Evolutionary conservation across 805 yeast genomes (phyloP), one percentile per base, ranked within the genome.

Genomic region (Starmerella ratchasimensis): DNA sequence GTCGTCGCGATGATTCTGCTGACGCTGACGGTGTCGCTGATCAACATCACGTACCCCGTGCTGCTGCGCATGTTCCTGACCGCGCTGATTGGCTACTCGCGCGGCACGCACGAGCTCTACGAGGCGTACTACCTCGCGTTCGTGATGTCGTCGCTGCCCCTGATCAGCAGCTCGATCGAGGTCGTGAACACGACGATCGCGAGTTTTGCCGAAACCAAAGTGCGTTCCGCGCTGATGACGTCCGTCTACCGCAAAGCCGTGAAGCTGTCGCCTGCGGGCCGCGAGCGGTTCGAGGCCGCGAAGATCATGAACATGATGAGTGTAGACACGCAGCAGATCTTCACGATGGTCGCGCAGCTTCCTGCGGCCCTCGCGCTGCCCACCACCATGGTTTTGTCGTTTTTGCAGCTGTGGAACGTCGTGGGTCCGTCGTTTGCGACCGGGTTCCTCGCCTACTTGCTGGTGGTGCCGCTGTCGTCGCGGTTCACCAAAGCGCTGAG

Each of bases 291-390:
- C 34, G 73, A 80, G 25, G 77, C 93, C 3, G 94, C 96, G 52
- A 94, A 84, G 57, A 79, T 86, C 52, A 95, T 86, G 47, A 86
- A 84, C 55, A 65, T 86, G 53, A 80, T 86, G 90, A 77, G 93
- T 41, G 94, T 86, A 28, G 97, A 86, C 61, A 74, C 84, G 3
- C 90, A 80, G 59, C 74, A 93, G 63, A 62, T 86, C 37, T 90
- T 80, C 54, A 88, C 78, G 47, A 63, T 82, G 35, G 71, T 77
- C 10, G 81, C 76, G 53, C 69, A 74, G 56, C 67, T 83, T 41
- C 80, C 82, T 46, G 66, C 79, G 31, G 65, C 81, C 31, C 80
- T 94, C 82, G 80, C 93, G 3, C 94, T 94, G 33, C 96, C 96
- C 1, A 73, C 83, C 58, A 93, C 83, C 56, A 72, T 86, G 43